phyloP scores from a whole-genome alignment of 371 early-diverging fungal genomes.

The Amoeboaphelidium occidentale region DNA sequence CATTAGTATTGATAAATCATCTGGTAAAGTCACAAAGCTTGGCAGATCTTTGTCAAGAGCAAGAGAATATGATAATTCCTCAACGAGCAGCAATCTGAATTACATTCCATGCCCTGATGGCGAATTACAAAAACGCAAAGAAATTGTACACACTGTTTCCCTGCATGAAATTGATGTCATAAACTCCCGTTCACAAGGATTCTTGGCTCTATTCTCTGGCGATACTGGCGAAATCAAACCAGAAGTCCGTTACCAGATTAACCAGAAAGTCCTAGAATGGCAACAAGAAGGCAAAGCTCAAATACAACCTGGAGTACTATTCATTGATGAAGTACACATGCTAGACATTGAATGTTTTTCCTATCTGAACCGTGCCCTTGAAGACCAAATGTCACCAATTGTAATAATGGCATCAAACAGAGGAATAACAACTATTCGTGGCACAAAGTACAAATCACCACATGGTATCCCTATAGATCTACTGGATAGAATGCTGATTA shows the following conservation, averaged over 20 bases:
- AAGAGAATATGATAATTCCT: slow-evolving; percentile 81
- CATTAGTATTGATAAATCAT: slow-evolving; percentile 92
- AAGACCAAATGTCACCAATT: slow-evolving; percentile 81
- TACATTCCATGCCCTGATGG: slow-evolving; percentile 98
- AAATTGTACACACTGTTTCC: slow-evolving; percentile 86
- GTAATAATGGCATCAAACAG: slow-evolving; percentile 97
- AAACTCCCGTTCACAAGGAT: slow-evolving; percentile 90
- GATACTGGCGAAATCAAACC: slow-evolving; percentile 94
- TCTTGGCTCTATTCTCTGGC: slow-evolving; percentile 82
- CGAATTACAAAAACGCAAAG: slow-evolving; percentile 88
- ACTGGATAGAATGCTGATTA: slow-evolving; percentile 78
- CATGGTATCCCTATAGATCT: slow-evolving; percentile 96
- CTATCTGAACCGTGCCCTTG: slow-evolving; percentile 87
- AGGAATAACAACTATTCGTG: slow-evolving; percentile 78
- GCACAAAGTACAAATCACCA: slow-evolving; percentile 70
- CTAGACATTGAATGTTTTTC: slow-evolving; percentile 97
- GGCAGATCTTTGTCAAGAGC: slow-evolving; percentile 84
- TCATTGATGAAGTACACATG: slow-evolving; percentile 98
- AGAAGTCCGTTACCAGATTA: slow-evolving; percentile 94
- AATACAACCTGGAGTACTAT: slow-evolving; percentile 88
- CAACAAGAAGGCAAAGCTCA: slow-evolving; percentile 96
- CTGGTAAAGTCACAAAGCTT: slow-evolving; percentile 88
- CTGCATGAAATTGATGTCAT: slow-evolving; percentile 99
- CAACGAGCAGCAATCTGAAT: slow-evolving; percentile 40
- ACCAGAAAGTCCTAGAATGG: slow-evolving; percentile 92